Base-by-base conservation (phyloP, 208 protist genomes). In the Crithidia thermophila region DNA sequence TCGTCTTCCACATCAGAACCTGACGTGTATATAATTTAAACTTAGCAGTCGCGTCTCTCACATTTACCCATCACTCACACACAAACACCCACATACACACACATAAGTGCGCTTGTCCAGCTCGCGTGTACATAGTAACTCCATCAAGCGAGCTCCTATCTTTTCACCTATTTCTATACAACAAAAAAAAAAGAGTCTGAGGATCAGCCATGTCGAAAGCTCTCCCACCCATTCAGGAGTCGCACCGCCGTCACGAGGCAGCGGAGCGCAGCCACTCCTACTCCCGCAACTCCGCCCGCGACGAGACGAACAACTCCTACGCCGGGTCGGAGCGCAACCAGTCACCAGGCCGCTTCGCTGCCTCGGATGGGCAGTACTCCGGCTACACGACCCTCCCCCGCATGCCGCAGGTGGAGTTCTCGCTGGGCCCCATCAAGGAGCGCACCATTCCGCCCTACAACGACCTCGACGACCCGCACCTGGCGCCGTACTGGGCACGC, bases 381-480 rank as follows among this genome's bases (percentile, higher is more conserved):
- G 20, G 18, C 31, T 21, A 56, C 14, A n/a, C 63, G 43, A 68
- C 66, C 20, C 33, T 84, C 39, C 57, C 68, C 2, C 67, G 64
- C 33, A 66, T 87, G 55, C 81, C 81, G 14, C 81, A 75, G 45
- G 72, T 91, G 14, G 82, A 91, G 47, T 94, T 94, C 73, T 80
- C 84, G 0, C 83, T 94, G 2, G 87, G 87, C 16, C 87, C 87
- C 0, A 57, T 89, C 34, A 72, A 89, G 67, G 84, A 94, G 40
- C 81, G 79, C 43, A 68, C 55, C 14, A 76, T 94, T 37, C 87
- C 87, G 8, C 73, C 81, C 28, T 94, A 94, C 82, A 94, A 94
- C 57, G 87, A 94, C 69, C 74, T 94, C 5, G 87, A 94, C 34
- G 87, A 94, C 64, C 87, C 87, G 16, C 82, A 94, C 65, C 80